Conservation (phyloP, 2,329 filamentous ascomycete genomes). For the Phaeosphaeriaceae sp. region DNA sequence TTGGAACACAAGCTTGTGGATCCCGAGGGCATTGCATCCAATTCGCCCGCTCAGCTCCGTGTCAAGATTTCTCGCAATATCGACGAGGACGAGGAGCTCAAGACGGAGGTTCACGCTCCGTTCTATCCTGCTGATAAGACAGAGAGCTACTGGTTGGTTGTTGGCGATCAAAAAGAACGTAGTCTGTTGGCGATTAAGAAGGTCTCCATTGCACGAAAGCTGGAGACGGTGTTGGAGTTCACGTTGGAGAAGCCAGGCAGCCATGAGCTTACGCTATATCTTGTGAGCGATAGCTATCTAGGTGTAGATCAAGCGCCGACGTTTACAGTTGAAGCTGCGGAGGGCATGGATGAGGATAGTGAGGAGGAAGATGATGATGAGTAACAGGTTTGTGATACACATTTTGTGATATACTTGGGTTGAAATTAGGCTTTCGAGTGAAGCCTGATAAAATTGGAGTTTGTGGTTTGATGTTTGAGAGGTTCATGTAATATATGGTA, state of each 20-base stretch:
- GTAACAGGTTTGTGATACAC: slow-evolving; percentile 4
- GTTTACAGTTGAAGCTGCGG: slow-evolving; percentile 83
- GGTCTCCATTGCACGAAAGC: slow-evolving; percentile 79
- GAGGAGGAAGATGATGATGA: slow-evolving; percentile 70
- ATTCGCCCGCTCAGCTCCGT: slow-evolving; percentile 80
- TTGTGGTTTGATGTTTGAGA: no score
- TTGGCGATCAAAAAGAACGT: slow-evolving; percentile 89
- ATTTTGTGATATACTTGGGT: slow-evolving; percentile 2
- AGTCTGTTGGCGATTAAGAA: slow-evolving; percentile 92
- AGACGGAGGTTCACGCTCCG: slow-evolving; percentile 87
- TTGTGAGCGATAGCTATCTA: slow-evolving; percentile 97
- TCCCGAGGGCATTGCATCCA: slow-evolving; percentile 77
- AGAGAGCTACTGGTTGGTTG: slow-evolving; percentile 98
- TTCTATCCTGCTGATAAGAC: slow-evolving; percentile 93
- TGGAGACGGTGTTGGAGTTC: slow-evolving; percentile 84
- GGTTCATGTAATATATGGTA: no score
- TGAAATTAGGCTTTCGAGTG: not conserved
- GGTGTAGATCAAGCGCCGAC: slow-evolving; percentile 95
- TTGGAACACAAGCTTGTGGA: slow-evolving; percentile 88
- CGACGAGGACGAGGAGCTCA: slow-evolving; percentile 72
- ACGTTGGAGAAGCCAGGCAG: slow-evolving; percentile 83
- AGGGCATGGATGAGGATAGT: slow-evolving; percentile 94
- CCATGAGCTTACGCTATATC: slow-evolving; percentile 86
- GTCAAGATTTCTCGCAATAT: slow-evolving; percentile 86
- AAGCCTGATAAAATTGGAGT: no score